These are phyloP conservation scores for Entophlyctis luteolus DNA, from an alignment of 192 early-diverging fungal species.

Conservation along the genomic window DNA sequence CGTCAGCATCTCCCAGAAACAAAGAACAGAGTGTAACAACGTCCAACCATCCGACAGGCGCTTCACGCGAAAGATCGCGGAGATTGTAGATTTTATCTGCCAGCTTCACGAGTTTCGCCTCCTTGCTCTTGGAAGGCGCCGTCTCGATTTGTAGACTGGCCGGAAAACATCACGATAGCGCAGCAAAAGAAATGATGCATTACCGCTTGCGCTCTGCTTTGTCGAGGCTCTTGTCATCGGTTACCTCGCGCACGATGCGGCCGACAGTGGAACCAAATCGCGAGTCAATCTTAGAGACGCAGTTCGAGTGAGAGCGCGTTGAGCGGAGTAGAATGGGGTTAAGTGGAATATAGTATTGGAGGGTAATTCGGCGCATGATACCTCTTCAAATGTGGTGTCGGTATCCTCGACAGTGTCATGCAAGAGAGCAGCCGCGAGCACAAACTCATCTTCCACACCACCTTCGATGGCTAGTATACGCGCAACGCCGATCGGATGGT, in stretches of 20 bases:
- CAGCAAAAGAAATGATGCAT: not conserved
- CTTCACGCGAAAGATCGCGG: conserved; percentile 39
- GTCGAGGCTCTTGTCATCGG: conserved; percentile 56
- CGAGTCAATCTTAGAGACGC: conserved; percentile 29
- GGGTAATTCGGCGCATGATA: no score
- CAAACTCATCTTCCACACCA: conserved; percentile 42
- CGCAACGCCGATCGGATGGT: conserved; percentile 58
- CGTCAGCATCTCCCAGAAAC: not conserved
- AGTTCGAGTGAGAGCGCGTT: not conserved
- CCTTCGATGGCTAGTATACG: conserved; percentile 47
- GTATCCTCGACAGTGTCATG: conserved; percentile 72
- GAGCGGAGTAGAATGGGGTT: no score
- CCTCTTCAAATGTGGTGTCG: conserved; percentile 57
- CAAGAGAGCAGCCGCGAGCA: conserved; percentile 54
- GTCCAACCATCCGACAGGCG: conserved; percentile 53
- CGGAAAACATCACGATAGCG: conserved; percentile 11
- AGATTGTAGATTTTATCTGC: conserved; percentile 67
- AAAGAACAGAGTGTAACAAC: not conserved
- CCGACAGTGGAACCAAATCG: conserved; percentile 48
- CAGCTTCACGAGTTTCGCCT: conserved; percentile 64
- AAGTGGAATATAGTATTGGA: no score
- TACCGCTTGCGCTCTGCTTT: conserved; percentile 47
- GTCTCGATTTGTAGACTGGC: conserved; percentile 48
- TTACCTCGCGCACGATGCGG: conserved; percentile 54
- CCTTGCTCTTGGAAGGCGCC: conserved; percentile 25